phyloP scores from a whole-genome alignment of 2,329 filamentous ascomycete genomes.

The Amauroascus verrucosus region DNA sequence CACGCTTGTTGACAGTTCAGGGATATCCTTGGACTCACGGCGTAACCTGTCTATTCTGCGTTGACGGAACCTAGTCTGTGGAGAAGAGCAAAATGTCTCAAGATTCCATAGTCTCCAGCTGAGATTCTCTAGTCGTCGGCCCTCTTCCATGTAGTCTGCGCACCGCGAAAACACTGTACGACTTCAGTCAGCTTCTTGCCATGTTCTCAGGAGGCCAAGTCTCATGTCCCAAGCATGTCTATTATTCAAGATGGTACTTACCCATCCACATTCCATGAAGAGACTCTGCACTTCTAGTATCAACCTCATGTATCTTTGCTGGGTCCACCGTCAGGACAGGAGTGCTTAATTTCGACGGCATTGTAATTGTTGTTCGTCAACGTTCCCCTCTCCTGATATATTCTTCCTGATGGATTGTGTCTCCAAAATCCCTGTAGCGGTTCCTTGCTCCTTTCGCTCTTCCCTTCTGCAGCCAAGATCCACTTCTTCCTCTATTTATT shows the following conservation, averaged over 20 bases:
- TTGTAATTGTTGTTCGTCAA: conserved; percentile 31
- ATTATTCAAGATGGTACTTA: no score
- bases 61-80: conserved; percentile 26
- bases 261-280: conserved; percentile 96
- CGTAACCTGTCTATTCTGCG: conserved; percentile 11
- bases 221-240: no score
- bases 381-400: neutral
- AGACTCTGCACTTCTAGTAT: conserved; percentile 84
- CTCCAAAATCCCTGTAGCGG: no score
- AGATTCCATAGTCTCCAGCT: conserved; percentile 93
- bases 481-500: neutral
- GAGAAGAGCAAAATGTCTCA: conserved; percentile 79
- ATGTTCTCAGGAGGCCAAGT: no score
- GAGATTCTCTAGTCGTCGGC: conserved; percentile 83
- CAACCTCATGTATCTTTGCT: conserved; percentile 85
- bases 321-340: conserved; percentile 87
- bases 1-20: conserved; percentile 66
- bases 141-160: conserved; percentile 86
- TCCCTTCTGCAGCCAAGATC: neutral
- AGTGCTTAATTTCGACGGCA: conserved; percentile 75
- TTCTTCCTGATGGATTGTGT: no score
- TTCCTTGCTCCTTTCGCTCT: neutral
- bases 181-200: conserved; percentile 9
- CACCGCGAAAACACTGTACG: conserved; percentile 79
- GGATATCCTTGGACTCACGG: conserved; percentile 48